Conservation (phyloP, 306 rosid genomes). For the Luffa aegyptiaca region DNA sequence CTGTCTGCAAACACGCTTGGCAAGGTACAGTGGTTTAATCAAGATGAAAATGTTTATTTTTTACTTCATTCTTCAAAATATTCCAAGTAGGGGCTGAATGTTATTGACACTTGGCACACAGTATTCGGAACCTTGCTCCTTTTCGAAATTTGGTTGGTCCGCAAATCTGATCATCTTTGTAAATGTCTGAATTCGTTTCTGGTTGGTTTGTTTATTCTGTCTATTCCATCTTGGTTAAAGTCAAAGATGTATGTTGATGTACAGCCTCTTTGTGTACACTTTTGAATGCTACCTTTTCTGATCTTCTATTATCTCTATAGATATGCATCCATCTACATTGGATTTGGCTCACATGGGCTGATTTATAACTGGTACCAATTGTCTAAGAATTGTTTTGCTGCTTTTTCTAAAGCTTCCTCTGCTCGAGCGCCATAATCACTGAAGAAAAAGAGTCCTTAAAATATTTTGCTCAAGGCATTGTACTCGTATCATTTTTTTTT, state of each 20-base stretch:
- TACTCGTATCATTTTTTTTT: neutral
- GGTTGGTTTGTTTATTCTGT: neutral
- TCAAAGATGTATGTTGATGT: neutral
- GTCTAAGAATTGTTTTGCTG: neutral
- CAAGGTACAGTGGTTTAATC: slow-evolving; percentile 45
- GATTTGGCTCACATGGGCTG: neutral
- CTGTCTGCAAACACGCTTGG: slow-evolving; percentile 78
- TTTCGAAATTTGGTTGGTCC: neutral
- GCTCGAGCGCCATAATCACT: neutral
- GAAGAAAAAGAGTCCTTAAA: neutral
- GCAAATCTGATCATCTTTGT: neutral
- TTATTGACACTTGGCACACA: neutral
- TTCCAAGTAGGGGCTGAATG: neutral
- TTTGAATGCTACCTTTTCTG: neutral
- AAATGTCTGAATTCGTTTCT: neutral
- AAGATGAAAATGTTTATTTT: neutral
- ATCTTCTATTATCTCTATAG: neutral
- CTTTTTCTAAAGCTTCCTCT: neutral
- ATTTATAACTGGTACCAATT: neutral
- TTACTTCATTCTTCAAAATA: neutral
- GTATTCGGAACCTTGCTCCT: neutral
- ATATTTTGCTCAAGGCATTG: neutral
- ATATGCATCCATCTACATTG: neutral
- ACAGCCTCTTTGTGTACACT: neutral
- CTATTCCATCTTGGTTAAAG: neutral